phyloP scores from a whole-genome alignment of 306 rosid genomes.

The Cucurbita argyrosperma region DNA sequence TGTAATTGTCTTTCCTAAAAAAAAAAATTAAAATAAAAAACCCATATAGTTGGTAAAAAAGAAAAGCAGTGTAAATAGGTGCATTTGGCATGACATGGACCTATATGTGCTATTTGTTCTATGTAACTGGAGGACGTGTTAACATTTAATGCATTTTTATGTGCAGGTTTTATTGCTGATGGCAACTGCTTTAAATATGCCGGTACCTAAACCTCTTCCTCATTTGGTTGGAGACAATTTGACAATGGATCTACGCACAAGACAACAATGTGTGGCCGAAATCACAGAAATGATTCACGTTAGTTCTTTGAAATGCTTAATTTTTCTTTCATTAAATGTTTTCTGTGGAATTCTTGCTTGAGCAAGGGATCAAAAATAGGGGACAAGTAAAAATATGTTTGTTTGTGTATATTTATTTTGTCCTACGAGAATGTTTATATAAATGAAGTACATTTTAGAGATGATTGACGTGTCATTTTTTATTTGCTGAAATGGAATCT shows the following conservation, averaged over 20 bases:
- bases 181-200: slow-evolving; percentile 63
- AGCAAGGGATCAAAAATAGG: neutral
- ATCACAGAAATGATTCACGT: slow-evolving; percentile 98
- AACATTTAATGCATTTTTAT: neutral
- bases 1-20: too few species aligned
- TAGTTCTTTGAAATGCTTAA: slow-evolving; percentile 21
- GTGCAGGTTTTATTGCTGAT: slow-evolving; percentile 77
- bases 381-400: neutral
- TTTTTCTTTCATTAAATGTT: slow-evolving; percentile 8
- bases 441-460: neutral
- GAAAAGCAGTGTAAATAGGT: neutral
- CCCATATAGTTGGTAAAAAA: neutral
- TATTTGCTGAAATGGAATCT: neutral
- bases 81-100: neutral
- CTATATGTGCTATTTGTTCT: neutral
- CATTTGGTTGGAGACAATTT: slow-evolving; percentile 24
- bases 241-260: slow-evolving; percentile 47
- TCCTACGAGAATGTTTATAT: neutral
- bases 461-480: neutral
- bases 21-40: too few species aligned
- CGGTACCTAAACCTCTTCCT: slow-evolving; percentile 21
- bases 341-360: neutral
- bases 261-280: slow-evolving; percentile 87
- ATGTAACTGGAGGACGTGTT: neutral
- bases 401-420: neutral